Evolutionary conservation across 495 filamentous ascomycete species (phyloP).

Genomic region (Talaromyces borbonicus): DNA sequence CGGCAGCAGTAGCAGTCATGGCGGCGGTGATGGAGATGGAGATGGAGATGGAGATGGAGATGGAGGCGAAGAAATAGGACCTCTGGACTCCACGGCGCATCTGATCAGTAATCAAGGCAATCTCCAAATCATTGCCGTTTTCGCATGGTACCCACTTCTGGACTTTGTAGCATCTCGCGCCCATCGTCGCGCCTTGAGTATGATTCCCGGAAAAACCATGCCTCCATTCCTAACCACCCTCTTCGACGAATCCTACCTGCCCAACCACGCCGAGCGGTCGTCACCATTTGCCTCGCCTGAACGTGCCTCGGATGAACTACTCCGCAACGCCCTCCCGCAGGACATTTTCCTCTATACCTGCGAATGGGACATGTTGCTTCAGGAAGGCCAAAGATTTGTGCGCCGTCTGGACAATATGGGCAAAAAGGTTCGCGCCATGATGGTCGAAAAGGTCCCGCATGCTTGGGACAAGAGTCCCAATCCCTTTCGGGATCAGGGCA

Average conservation of each 20-base stretch:
- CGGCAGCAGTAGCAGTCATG: no score
- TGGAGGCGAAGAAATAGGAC: no score
- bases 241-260: constrained; percentile 79
- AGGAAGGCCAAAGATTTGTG: constrained; percentile 63
- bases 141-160: constrained; percentile 75
- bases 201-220: constrained; percentile 61
- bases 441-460: constrained; percentile 65
- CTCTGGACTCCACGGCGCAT: constrained; percentile 25
- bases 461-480: constrained; percentile 85
- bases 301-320: constrained; percentile 43
- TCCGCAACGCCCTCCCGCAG: constrained; percentile 44
- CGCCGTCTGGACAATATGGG: constrained; percentile 50
- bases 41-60: no score
- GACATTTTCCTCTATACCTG: constrained; percentile 69
- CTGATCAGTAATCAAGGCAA: constrained; percentile 23
- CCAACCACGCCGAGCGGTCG: constrained; percentile 35
- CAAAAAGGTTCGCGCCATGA: constrained; percentile 58
- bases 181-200: constrained; percentile 55
- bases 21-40: no score
- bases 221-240: constrained; percentile 66
- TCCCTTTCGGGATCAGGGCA: constrained; percentile 49
- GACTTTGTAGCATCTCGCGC: constrained; percentile 72
- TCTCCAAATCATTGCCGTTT: constrained; percentile 43
- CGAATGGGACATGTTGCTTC: constrained; percentile 85
- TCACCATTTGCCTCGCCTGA: constrained; percentile 57